phyloP scores from a whole-genome alignment of 208 protist genomes.

The Leishmania guyanensis region DNA sequence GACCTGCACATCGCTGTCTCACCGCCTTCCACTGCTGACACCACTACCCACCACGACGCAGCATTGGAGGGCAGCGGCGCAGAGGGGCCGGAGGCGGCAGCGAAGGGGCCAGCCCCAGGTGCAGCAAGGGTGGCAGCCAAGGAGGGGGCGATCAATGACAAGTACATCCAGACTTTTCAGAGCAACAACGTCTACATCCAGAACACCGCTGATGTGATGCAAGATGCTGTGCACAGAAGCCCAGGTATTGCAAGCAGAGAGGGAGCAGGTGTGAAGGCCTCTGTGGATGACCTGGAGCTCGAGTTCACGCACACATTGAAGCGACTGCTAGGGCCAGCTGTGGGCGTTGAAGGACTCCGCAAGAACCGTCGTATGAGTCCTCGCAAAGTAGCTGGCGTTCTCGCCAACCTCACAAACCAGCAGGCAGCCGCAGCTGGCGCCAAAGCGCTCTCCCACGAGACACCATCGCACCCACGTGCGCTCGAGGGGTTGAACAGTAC shows the following conservation, averaged over 20 bases:
- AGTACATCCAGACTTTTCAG: background rate
- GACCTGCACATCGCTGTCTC: conserved; percentile 13
- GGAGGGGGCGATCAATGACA: background rate
- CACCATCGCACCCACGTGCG: background rate
- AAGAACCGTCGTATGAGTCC: conserved; percentile 72
- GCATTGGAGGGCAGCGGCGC: background rate
- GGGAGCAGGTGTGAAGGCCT: background rate
- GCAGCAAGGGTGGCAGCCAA: background rate
- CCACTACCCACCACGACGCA: conserved; percentile 21
- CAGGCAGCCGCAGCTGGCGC: background rate
- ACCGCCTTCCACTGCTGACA: conserved; percentile 18
- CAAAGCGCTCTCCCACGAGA: background rate
- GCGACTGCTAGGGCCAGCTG: conserved; percentile 42
- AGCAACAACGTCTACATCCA: background rate
- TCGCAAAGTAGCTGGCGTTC: conserved; percentile 47
- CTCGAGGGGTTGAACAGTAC: conserved; percentile 59
- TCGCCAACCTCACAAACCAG: conserved; percentile 42
- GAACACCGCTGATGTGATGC: background rate
- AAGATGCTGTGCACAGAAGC: background rate
- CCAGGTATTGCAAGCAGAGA: background rate
- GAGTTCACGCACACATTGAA: conserved; percentile 28
- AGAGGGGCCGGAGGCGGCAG: background rate
- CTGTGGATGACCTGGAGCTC: conserved; percentile 17
- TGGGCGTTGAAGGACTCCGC: conserved; percentile 52
- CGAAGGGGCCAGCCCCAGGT: background rate